phyloP scores from a whole-genome alignment of 176 grass and related monocot species.

The Saccharum officinarum region DNA sequence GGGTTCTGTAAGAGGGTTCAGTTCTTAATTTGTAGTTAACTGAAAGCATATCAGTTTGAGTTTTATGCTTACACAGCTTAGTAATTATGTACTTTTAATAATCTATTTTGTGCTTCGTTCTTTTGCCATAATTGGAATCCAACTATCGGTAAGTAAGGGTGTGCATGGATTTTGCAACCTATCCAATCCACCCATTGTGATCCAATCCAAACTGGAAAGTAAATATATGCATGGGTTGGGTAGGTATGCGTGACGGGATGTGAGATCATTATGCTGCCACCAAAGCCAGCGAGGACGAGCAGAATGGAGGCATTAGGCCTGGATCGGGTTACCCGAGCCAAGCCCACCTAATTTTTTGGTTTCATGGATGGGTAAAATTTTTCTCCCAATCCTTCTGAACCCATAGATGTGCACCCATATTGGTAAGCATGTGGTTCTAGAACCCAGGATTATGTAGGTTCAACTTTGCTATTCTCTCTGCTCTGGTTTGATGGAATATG shows the following conservation, averaged over 20 bases:
- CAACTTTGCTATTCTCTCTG: background rate
- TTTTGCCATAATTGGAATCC: background rate
- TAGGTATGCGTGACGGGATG: background rate
- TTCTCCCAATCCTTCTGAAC: background rate
- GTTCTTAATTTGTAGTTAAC: background rate
- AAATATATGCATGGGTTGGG: background rate
- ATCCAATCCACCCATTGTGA: background rate
- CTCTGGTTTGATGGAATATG: background rate
- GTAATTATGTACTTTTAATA: background rate
- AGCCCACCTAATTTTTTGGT: background rate
- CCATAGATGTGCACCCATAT: background rate
- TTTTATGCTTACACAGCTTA: background rate
- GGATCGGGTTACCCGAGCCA: background rate
- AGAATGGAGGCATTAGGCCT: background rate
- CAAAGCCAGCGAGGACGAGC: background rate
- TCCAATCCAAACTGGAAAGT: background rate
- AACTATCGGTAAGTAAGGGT: background rate
- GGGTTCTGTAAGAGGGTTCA: background rate
- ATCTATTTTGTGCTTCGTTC: background rate
- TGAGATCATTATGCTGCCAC: background rate
- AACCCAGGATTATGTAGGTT: background rate
- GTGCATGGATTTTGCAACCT: background rate
- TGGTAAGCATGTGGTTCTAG: background rate
- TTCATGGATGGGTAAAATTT: background rate
- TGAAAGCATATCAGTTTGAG: background rate